Evolutionary conservation across 1,139 yeast species (phyloP), one percentile per base, ranked within the genome.

Genomic region (Geotrichum bryndzae): DNA sequence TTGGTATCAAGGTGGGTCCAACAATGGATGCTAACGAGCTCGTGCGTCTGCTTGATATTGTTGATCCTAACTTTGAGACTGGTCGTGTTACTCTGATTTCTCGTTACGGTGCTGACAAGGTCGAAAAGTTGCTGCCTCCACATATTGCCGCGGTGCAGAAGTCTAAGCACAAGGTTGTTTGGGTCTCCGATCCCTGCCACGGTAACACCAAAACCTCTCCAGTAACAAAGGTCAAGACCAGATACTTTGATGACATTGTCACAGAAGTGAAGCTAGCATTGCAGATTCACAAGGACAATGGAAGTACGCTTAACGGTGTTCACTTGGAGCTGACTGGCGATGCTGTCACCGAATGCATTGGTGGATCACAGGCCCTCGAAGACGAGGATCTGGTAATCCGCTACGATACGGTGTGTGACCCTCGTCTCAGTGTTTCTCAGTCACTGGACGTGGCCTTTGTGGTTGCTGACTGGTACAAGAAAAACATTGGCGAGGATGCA

Each of bases 1-100:
- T 78, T 61, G 81, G 81, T 7, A 72, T 78, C 65, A 78, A 78
- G 66, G 79, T 78, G 1, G 81, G 81, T 1, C 81, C 81, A 6
- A 63, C 77, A 3, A 77, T 77, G 73, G 66, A 71, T 48, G 72
- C 75, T 7, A 72, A 72, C 1, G 81, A 78, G 67, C 71, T 78
- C 22, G 73, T 74, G 15, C 64, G 68, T 13, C 68, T 77, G 56
- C 68, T 78, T 56, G 77, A 76, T 61, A 75, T 77, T 55, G 76
- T 78, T 4, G 80, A 78, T 59, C 78, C 81, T 6, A 65, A 77
- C 60, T 66, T 59, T 50, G 74, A 71, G 61, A 68, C 76, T 10
- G 81, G 81, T 15, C 70, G 78, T 23, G 79, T 78, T 22, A 78
- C 81, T 2, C 67, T 78, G 23, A 78, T 78, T 65, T 73, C 80